Evolutionary conservation across 2,329 filamentous ascomycete genomes (phyloP), one percentile per base, ranked within the genome.

Genomic region (Alternaria viburni): DNA sequence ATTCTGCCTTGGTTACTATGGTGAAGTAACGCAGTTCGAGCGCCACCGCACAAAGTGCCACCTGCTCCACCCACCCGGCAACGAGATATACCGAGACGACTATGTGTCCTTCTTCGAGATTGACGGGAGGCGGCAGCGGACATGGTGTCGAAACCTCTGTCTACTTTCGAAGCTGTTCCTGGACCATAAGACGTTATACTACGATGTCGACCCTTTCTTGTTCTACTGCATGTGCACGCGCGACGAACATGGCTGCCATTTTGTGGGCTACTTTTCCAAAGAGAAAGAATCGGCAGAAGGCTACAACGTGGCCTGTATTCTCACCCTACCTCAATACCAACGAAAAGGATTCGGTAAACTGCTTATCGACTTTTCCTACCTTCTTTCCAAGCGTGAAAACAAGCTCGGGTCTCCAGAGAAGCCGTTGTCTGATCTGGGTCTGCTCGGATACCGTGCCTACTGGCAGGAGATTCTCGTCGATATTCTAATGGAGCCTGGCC

Each of bases 261-360:
- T 99, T 54, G 92, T 99, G n/a, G 96, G 96, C n/a, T 99, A 97
- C 78, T 99, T 99, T 80, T 97, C 92, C 59, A 99, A 99, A 79
- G 96, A 99, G 80, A 99, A 99, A 72, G 96, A 99, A 80, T 95
- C 91, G 43, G 93, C 93, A 0, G 96, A 99, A 74, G 93, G 92
- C 28, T 99, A 98, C 86, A 99, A 99, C 77, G 91, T 99, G 30
- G 96, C 96, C 5, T 99, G 96, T 87, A 99, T 99, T 78, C 85
- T 99, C 62, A 99, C 96, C 0, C 85, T 99, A 4, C 96, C 96
- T 0, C 96, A 99, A 77, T 98, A 96, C 73, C 96, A 99, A 80
- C 89, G 96, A 23, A 96, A 96, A 76, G 96, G 96, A 0, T 97
- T 96, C 73, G 96, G 96, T 23, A 90, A 93, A 63, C 86, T 99